These are phyloP conservation scores for Linaria vulgaris DNA, from an alignment of 257 asterid species.

Conservation along the genomic window DNA sequence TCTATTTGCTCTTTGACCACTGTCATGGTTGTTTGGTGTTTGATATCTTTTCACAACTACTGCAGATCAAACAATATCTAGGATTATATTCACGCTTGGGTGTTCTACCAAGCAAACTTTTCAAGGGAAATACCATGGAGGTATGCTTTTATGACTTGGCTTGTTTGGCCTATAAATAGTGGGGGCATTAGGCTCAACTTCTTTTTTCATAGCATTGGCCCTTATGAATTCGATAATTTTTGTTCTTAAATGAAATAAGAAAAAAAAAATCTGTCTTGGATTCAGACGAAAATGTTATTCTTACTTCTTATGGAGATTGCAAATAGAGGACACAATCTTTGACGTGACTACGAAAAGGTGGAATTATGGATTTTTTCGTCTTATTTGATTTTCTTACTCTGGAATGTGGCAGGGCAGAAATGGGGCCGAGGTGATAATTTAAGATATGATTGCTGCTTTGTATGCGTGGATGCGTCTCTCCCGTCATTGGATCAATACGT, in stretches of 20 bases:
- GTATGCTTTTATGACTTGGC: conserved; percentile 38
- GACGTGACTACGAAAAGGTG: background rate
- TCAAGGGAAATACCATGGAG: conserved; percentile 69
- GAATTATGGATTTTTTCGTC: background rate
- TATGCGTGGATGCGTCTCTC: conserved; percentile 86
- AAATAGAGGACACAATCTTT: background rate
- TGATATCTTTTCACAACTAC: conserved; percentile 13
- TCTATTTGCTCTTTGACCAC: background rate
- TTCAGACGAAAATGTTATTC: background rate
- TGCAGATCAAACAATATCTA: conserved; percentile 80
- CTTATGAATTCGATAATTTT: no score
- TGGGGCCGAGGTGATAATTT: conserved; percentile 84
- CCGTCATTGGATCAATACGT: conserved; percentile 70
- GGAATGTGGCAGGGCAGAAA: conserved; percentile 90
- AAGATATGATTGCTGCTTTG: conserved; percentile 72
- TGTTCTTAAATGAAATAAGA: no score
- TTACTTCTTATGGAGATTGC: background rate
- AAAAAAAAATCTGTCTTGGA: no score
- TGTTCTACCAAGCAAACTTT: conserved; percentile 78
- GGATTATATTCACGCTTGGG: conserved; percentile 60
- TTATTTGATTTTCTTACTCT: conserved; percentile 32
- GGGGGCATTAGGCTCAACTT: background rate
- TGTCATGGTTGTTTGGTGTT: conserved; percentile 14
- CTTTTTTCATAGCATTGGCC: conserved; percentile 1
- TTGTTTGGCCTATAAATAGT: conserved; percentile 13